Conservation (phyloP, 108 stramenopile genomes). For the Skeletonema potamos region DNA sequence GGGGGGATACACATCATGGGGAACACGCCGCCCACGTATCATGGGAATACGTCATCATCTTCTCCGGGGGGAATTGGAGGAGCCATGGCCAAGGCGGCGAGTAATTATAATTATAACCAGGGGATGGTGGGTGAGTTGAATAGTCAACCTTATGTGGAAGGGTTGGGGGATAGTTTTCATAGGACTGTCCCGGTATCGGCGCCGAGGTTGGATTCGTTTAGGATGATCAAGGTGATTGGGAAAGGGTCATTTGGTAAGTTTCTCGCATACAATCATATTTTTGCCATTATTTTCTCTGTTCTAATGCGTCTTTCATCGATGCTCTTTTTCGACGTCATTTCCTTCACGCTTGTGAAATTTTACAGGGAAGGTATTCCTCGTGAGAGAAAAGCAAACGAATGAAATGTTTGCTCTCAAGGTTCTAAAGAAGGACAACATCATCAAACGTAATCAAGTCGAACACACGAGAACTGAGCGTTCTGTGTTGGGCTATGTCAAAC, state of each 20-base stretch:
- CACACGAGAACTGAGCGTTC: conserved; percentile 97
- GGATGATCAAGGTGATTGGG: conserved; percentile 89
- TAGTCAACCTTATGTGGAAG: conserved; percentile 29
- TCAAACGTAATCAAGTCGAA: conserved; percentile 97
- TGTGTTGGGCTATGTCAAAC: conserved; percentile 95
- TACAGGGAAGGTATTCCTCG: conserved; percentile 90
- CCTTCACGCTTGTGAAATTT: background rate
- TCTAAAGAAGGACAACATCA: conserved; percentile 94
- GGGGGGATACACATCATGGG: conserved; percentile 12
- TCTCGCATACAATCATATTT: too few relatives aligned
- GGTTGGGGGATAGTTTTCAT: conserved; percentile 64
- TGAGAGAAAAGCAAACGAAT: conserved; percentile 73
- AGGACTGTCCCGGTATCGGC: conserved; percentile 63
- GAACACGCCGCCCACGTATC: conserved; percentile 1
- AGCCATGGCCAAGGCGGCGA: conserved; percentile 66
- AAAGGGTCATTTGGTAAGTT: conserved; percentile 93
- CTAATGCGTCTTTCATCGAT: background rate
- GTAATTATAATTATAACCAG: too few relatives aligned
- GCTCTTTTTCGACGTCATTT: background rate
- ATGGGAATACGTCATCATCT: background rate
- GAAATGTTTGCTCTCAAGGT: conserved; percentile 95
- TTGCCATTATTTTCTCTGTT: background rate
- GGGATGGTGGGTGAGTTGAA: background rate
- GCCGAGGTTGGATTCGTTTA: conserved; percentile 85
- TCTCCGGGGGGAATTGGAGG: conserved; percentile 71